A percentile compares a stretch with the other conserved stretches of the same genome.
Evolutionary conservation across 2,329 filamentous ascomycete species (phyloP).

Genomic region (Calonectria pteridis): DNA sequence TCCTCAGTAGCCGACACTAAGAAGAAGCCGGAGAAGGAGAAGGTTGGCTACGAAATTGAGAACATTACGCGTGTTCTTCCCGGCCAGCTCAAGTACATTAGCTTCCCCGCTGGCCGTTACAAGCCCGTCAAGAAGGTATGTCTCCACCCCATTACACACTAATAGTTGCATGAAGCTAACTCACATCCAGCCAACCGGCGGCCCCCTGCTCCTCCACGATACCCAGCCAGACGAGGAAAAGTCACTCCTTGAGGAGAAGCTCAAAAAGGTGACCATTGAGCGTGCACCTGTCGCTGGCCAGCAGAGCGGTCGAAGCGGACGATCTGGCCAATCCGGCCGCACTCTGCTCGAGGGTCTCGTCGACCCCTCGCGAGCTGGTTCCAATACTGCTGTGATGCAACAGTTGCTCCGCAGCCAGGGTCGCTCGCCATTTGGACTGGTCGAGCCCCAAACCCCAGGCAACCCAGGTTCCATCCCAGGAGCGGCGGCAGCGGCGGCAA

Average conservation of each 20-base stretch:
- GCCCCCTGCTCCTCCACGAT: conserved; percentile 91
- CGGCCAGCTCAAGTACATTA: conserved; percentile 94
- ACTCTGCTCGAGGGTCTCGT: conserved; percentile 53
- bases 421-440: conserved; percentile 48
- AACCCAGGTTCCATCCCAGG: conserved; percentile 54
- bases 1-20: conserved; percentile 71
- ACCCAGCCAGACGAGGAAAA: conserved; percentile 84
- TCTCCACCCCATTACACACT: conserved; percentile 23
- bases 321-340: conserved; percentile 49
- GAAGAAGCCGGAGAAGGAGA: conserved; percentile 96
- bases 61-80: conserved; percentile 98
- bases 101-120: conserved; percentile 90
- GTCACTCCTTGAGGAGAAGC: conserved; percentile 87
- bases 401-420: conserved; percentile 58
- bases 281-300: conserved; percentile 70
- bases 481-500: conserved; percentile 80
- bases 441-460: conserved; percentile 46
- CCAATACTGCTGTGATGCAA: conserved; percentile 53
- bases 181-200: conserved; percentile 81
- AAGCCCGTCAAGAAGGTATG: conserved; percentile 89
- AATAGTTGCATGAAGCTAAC: conserved; percentile 38
- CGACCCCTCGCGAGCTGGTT: conserved; percentile 47
- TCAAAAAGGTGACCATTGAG: conserved; percentile 81
- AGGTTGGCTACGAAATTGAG: conserved; percentile 93
- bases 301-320: conserved; percentile 45